Base-by-base conservation (phyloP, 129 eudicot species). In the Apium graveolens region DNA sequence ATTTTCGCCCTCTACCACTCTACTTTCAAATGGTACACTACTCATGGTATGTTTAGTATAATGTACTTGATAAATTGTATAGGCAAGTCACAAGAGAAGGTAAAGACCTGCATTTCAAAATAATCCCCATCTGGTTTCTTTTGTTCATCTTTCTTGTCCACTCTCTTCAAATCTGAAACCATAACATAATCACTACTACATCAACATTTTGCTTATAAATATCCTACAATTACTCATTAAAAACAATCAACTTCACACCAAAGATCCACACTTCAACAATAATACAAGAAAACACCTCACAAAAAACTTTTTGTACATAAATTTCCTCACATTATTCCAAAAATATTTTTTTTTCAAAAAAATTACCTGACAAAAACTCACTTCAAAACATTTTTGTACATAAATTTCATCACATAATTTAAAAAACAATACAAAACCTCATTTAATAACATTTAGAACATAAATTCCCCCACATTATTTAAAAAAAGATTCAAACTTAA, bases 71-170 rank as follows among this genome's bases (percentile, higher is more conserved):
- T 13, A 42, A 49, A 11, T 31, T 76, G 32, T 60, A 8, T 60
- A 26, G 68, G 16, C 68, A 60, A 29, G 41, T 17, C 5, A 34
- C 11, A 43, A 35, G 17, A 39, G 32, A 41, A 20, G 21, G 10
- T 63, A 74, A 12, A 70, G 70, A 96, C 99, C 97, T 96, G 97
- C 90, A 92, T 85, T 86, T 90, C 93, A 81, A 96, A 96, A 73
- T 82, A 84, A 82, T 92, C 98, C 0, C 97, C 98, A 29, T 88
- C 91, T n/a, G 86, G 91, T 70, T 39, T 53, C 77, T 83, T 85
- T 72, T 87, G 89, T 31, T 78, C 91, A 42, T 82, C 90, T 57
- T 81, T 88, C 3, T 78, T 76, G 35, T 92, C 96, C 77, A 88
- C 80, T 80, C 90, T 86, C 79, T 88, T 96, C 89, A 96, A 78